Evolutionary conservation across 768 basidiomycete genomes (phyloP), one percentile per base, ranked within the genome.

Genomic region (Kwoniella sp.): DNA sequence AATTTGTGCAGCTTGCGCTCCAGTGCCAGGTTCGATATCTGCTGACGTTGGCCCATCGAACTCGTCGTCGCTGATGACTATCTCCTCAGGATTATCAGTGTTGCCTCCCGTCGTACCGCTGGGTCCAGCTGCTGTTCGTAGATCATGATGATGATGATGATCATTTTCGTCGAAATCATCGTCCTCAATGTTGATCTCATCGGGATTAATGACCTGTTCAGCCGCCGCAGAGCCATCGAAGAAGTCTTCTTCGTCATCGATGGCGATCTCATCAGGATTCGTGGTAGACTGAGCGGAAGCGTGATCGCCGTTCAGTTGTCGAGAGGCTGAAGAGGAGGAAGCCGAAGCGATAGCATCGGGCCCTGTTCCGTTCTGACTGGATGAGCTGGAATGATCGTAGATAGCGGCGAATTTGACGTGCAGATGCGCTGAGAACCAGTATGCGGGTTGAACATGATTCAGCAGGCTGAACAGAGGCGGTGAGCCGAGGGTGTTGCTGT

Each of bases 351-450:
- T 11, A 20, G 41, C 41, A 17, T 45, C 20, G 8, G 41, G 17
- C 20, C 4, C 20, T 20, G 23, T 51, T 13, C 50, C 50, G 25
- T 41, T 3, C 11, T 37, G 7, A 12, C 26, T 17, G n/a, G 47
- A 41, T n/a, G 50, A 59, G 30, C 30, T 28, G 55, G 57, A 20
- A 59, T 82, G 82, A 0, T 75, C 63, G 50, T 73, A 77, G 1
- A 82, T 79, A 1, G 92, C 94, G 65, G 92, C 89, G 73, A 90
- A 97, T 56, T 89, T 88, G 54, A 88, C 87, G 74, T 97, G 95
- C 55, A 97, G 74, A 81, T 97, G 95, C 0, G 93, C 94, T 2
- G 91, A 81, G 79, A 96, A 96, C 95, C 94, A 98, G 87, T 91
- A 89, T 52, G 84, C 73, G 0, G 94, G 94, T 72, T 86, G 84